Conservation (phyloP, 495 filamentous ascomycete species). For the Penicilliopsis zonata region DNA sequence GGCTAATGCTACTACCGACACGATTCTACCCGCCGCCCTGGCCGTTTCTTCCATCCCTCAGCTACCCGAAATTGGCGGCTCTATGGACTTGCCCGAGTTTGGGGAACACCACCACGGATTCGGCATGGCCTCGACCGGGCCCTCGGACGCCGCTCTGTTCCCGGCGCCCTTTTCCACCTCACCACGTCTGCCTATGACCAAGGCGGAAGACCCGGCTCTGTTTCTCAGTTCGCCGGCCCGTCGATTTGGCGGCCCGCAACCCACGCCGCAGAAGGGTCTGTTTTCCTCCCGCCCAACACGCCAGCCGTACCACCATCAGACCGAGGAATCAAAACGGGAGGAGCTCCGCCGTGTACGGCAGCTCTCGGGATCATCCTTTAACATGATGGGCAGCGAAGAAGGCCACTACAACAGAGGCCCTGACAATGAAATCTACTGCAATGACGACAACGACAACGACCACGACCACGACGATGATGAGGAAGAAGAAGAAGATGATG, state of each 20-base stretch:
- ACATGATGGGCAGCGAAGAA: too few species aligned
- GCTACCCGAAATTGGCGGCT: slow-evolving; percentile 26
- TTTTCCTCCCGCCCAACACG: slow-evolving; percentile 22
- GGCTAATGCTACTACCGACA: too few species aligned
- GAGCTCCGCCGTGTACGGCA: slow-evolving; percentile 30
- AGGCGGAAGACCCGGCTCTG: slow-evolving; percentile 41
- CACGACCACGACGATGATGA: slow-evolving; percentile 1
- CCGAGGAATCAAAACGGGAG: slow-evolving; percentile 43
- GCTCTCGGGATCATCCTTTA: slow-evolving; percentile 3
- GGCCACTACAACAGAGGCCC: too few species aligned
- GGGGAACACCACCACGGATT: slow-evolving; percentile 10
- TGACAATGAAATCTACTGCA: slow-evolving; percentile 4
- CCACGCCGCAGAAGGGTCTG: slow-evolving; percentile 20
- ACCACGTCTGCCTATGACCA: slow-evolving; percentile 25
- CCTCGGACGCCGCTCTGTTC: slow-evolving; percentile 30
- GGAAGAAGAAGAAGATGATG: slow-evolving; percentile 26
- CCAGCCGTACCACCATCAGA: slow-evolving; percentile 48
- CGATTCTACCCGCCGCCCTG: slow-evolving; percentile 5
- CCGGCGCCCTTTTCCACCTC: slow-evolving; percentile 37
- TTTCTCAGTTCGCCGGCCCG: slow-evolving; percentile 42
- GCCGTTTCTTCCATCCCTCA: slow-evolving; percentile 21
- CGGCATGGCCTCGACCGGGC: slow-evolving; percentile 16
- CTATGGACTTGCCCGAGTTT: slow-evolving; percentile 29
- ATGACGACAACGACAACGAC: slow-evolving; percentile 3
- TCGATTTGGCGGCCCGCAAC: slow-evolving; percentile 30